phyloP scores from a whole-genome alignment of 2,329 filamentous ascomycete species.

The Fusarium abutilonis region DNA sequence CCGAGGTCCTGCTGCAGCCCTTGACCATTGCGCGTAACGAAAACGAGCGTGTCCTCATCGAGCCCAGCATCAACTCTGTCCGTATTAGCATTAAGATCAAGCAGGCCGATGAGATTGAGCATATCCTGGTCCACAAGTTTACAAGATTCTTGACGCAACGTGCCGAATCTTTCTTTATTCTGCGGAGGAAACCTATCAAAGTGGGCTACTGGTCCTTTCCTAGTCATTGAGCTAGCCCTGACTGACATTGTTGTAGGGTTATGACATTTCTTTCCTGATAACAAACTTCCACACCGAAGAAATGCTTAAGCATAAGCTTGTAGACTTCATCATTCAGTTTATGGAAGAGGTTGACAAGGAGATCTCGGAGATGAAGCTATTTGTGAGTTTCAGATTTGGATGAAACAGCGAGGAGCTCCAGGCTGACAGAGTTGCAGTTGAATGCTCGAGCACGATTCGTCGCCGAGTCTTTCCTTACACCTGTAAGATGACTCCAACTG shows the following conservation, averaged over 20 bases:
- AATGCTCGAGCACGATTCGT: conserved; percentile 98
- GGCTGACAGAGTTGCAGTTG: conserved; percentile 65
- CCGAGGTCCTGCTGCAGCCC: conserved; percentile 92
- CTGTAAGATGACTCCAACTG: conserved; percentile 62
- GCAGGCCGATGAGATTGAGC: conserved; percentile 98
- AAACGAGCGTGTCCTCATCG: conserved; percentile 95
- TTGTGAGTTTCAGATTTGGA: conserved; percentile 70
- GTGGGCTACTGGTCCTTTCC: conserved; percentile 57
- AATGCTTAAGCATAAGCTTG: conserved; percentile 98
- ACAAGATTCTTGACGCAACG: conserved; percentile 84
- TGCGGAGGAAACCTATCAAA: conserved; percentile 94
- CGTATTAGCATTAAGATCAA: conserved; percentile 99
- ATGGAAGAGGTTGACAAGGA: conserved; percentile 99
- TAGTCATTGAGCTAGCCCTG: conserved; percentile 18
- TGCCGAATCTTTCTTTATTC: conserved; percentile 95
- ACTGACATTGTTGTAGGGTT: conserved; percentile 69
- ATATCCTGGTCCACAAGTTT: conserved; percentile 98
- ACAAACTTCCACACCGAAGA: conserved; percentile 99
- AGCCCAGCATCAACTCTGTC: conserved; percentile 96
- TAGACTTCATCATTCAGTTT: conserved; percentile 99
- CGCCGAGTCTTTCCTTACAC: conserved; percentile 97
- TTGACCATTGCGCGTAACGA: conserved; percentile 93
- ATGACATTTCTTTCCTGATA: conserved; percentile 98
- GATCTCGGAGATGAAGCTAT: conserved; percentile 99
- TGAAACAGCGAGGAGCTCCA: neutral